Evolutionary conservation across 441 rosid genomes (phyloP), one percentile per base, ranked within the genome.

Genomic region (Lepidium campestre): DNA sequence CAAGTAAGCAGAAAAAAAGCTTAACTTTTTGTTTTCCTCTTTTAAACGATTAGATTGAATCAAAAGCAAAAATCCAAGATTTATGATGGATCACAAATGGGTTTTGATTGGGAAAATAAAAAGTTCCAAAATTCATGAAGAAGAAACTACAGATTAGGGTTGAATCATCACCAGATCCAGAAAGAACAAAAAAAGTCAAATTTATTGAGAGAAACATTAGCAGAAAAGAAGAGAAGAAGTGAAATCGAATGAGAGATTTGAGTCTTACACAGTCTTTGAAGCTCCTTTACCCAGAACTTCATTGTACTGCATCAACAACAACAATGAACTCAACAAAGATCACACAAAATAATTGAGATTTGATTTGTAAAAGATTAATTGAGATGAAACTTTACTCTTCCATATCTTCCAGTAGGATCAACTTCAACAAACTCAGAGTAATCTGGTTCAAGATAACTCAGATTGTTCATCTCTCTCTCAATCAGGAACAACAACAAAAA

Each of bases 351-450:
- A 59, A 15, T 29, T 27, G 64, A 73, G 72, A 56, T 70, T 34
- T 67, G 73, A 55, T 31, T 22, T 20, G 2, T 45, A 34, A 62
- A 19, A 57, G 44, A 45, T 55, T 20, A 46, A 23, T 42, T 65
- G 37, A 62, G 29, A 55, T 27, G 47, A 39, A 27, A 45, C 46
- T 2, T 45, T 82, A 93, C 99, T 76, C 97, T 89, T 76, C 97
- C 96, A 79, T 94, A 94, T 91, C 99, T 89, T 78, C 99, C 96
- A 46, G 97, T 84, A 57, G 99, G 97, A 89, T 94, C 99, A 83
- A 88, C 94, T 81, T 91, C 99, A 76, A 94, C 86, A 80, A 89
- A 94, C 77, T 88, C 97, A 68, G 84, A 79, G 69, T 57, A 70
- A 56, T 81, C 88, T 67, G 63, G 57, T 69, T 78, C 86, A 42